Conservation (phyloP, 2,329 filamentous ascomycete genomes). For the Talaromyces sp. region DNA sequence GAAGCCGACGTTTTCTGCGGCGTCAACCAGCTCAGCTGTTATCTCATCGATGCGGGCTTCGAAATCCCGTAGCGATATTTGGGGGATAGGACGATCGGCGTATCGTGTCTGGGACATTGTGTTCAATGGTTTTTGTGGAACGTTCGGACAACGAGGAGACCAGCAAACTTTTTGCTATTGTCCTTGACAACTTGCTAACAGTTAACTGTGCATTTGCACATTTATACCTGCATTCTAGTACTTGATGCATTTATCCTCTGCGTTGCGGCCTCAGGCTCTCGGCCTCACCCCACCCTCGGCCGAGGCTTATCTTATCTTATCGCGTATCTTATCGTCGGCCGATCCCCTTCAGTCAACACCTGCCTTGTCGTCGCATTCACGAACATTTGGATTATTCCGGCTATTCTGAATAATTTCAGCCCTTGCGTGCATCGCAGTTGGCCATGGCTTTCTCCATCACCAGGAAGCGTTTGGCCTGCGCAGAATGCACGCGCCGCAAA, state of each 20-base stretch:
- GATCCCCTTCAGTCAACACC: neutral
- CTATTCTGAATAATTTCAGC: too few species aligned
- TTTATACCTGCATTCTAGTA: too few species aligned
- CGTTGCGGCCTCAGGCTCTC: too few species aligned
- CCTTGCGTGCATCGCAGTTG: neutral
- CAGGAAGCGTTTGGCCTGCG: slow-evolving; percentile 6
- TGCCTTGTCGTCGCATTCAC: neutral
- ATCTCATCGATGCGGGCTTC: slow-evolving; percentile 51
- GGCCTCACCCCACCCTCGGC: slow-evolving; percentile 5
- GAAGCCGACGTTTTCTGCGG: slow-evolving; percentile 58
- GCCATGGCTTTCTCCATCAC: slow-evolving; percentile 6
- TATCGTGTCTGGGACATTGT: slow-evolving; percentile 36
- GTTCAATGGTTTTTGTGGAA: too few species aligned
- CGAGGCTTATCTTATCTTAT: neutral
- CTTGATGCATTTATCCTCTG: too few species aligned
- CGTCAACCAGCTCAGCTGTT: slow-evolving; percentile 47
- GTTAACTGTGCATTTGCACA: too few species aligned
- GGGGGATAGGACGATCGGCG: slow-evolving; percentile 41
- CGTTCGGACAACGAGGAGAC: too few species aligned
- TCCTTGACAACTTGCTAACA: too few species aligned
- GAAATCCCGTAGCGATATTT: slow-evolving; percentile 54
- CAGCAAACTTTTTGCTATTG: too few species aligned
- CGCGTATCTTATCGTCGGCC: neutral
- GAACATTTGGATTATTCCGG: too few species aligned
- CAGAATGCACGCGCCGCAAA: slow-evolving; percentile 8